phyloP scores from a whole-genome alignment of 1,284 basidiomycete species.

The Wallemia hederae region DNA sequence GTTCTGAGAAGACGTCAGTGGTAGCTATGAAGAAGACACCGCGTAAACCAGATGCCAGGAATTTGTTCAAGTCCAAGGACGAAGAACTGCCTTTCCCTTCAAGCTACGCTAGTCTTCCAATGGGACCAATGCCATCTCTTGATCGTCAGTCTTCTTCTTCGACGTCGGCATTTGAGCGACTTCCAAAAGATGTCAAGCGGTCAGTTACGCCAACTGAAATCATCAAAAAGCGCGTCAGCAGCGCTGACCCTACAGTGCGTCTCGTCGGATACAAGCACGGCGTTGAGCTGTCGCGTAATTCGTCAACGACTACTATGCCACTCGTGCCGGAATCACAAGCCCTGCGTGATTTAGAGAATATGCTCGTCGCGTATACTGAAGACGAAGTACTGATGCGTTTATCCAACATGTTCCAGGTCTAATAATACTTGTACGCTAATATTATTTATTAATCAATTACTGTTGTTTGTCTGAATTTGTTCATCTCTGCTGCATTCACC shows the following conservation, averaged over 20 bases:
- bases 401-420: background rate
- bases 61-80: background rate
- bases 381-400: constrained; percentile 1
- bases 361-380: background rate
- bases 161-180: background rate
- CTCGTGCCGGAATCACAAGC: background rate
- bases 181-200: background rate
- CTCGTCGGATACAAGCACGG: background rate
- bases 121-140: background rate
- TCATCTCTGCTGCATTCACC: no score
- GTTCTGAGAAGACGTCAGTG: background rate
- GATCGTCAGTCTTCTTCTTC: background rate
- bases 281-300: background rate
- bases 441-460: background rate
- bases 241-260: background rate
- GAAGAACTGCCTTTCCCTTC: background rate
- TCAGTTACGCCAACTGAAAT: background rate
- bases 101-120: background rate
- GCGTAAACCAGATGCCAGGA: background rate
- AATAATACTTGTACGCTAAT: background rate
- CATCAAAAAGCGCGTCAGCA: background rate
- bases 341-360: background rate
- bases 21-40: background rate
- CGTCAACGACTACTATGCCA: background rate
- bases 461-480: background rate